A percentile compares a stretch with the other conserved stretches of the same genome.
Evolutionary conservation across 2,329 filamentous ascomycete genomes (phyloP).

Genomic region (Bimuria novae-zelandiae): DNA sequence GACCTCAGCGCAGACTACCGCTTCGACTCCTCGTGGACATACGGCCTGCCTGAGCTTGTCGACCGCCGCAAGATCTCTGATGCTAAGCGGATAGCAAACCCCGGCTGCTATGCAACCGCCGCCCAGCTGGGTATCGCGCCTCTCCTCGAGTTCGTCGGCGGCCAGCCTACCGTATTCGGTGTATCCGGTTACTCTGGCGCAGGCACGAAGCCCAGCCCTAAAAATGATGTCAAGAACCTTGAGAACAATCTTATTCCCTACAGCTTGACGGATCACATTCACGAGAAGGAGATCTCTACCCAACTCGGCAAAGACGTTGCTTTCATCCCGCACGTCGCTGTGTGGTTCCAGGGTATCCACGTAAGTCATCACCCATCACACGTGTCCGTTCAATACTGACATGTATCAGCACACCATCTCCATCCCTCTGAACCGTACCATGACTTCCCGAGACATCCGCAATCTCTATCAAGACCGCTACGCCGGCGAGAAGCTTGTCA

Average conservation of each 20-base stretch:
- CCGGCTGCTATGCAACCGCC: constrained; percentile 93
- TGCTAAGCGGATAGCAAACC: constrained; percentile 84
- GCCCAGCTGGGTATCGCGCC: constrained; percentile 89
- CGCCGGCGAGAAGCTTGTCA: constrained; percentile 92
- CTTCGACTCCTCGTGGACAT: constrained; percentile 84
- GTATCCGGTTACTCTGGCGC: constrained; percentile 94
- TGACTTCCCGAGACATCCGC: constrained; percentile 89
- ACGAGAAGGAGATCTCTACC: constrained; percentile 84
- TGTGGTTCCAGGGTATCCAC: constrained; percentile 95
- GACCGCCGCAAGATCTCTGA: constrained; percentile 76
- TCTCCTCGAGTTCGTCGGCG: constrained; percentile 75
- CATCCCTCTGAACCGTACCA: constrained; percentile 81
- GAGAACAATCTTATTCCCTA: constrained; percentile 90
- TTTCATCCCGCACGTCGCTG: constrained; percentile 93
- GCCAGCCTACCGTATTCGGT: constrained; percentile 82
- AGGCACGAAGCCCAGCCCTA: constrained; percentile 89
- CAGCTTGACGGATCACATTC: constrained; percentile 89
- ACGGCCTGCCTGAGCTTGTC: constrained; percentile 85
- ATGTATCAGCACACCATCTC: constrained; percentile 75
- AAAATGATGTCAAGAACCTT: constrained; percentile 86
- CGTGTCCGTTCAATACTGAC: background rate
- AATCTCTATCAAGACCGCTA: constrained; percentile 96
- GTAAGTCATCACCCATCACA: constrained; percentile 47
- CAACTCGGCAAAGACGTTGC: constrained; percentile 77
- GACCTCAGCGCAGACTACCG: constrained; percentile 97